phyloP scores from a whole-genome alignment of 352 stramenopile genomes.

The Pythium coloratum region DNA sequence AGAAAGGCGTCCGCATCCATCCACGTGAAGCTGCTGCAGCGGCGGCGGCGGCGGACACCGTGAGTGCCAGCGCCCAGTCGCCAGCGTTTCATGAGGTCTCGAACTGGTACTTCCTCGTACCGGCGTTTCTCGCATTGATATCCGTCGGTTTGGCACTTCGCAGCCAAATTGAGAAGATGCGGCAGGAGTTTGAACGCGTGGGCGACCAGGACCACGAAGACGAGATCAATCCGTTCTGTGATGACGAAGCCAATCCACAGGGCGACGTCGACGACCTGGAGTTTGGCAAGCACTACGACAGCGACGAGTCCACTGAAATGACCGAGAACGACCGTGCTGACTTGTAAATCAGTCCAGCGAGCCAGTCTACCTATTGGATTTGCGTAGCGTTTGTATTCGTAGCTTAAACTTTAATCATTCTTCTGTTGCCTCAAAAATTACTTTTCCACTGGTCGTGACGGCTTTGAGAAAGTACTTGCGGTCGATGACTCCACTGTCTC shows the following conservation, averaged over 20 bases:
- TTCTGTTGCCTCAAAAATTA: slow-evolving; percentile 47
- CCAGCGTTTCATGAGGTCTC: slow-evolving; percentile 29
- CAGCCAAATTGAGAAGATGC: slow-evolving; percentile 8
- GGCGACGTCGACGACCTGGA: slow-evolving; percentile 35
- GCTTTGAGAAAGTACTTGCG: slow-evolving; percentile 64
- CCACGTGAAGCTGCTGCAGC: neutral
- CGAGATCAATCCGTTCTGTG: slow-evolving; percentile 82
- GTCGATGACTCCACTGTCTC: slow-evolving; percentile 48
- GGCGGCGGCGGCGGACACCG: neutral
- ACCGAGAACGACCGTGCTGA: slow-evolving; percentile 1
- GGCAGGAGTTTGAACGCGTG: slow-evolving; percentile 39
- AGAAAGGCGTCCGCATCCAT: slow-evolving; percentile 6
- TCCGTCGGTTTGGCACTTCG: slow-evolving; percentile 43
- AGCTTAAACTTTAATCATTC: neutral
- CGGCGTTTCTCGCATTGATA: slow-evolving; percentile 40
- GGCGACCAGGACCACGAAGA: slow-evolving; percentile 36
- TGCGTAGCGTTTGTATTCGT: neutral
- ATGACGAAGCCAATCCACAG: slow-evolving; percentile 27
- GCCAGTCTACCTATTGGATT: neutral
- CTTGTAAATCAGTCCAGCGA: neutral
- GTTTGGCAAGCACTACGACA: slow-evolving; percentile 34
- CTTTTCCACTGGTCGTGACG: slow-evolving; percentile 43
- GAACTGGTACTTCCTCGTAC: slow-evolving; percentile 49
- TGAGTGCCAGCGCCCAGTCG: slow-evolving; percentile 3
- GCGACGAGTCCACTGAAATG: slow-evolving; percentile 20